Evolutionary conservation across 108 stramenopile species (phyloP).

Genomic region (Pseudonitzschia delicatissima): DNA sequence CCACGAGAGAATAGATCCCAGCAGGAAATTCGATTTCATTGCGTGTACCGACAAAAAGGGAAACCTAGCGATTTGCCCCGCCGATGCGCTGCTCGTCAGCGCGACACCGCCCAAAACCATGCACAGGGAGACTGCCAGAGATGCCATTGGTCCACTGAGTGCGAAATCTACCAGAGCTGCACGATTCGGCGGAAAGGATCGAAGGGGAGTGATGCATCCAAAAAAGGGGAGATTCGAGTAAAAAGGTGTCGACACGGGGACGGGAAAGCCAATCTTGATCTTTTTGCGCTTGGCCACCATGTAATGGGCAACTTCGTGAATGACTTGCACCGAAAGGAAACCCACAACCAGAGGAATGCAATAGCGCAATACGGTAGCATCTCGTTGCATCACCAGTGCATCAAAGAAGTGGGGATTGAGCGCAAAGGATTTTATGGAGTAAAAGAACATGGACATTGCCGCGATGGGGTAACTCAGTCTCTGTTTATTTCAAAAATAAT

Average conservation of each 20-base stretch:
- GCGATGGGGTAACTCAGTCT: conserved; percentile 42
- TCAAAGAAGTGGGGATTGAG: conserved; percentile 72
- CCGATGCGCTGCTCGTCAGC: conserved; percentile 31
- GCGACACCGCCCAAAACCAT: conserved; percentile 29
- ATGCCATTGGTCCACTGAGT: conserved; percentile 41
- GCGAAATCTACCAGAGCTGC: conserved; percentile 48
- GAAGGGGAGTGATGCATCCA: conserved; percentile 63
- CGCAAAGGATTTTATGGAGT: conserved; percentile 53
- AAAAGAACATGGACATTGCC: conserved; percentile 46
- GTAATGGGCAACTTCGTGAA: conserved; percentile 64
- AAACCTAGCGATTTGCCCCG: conserved; percentile 32
- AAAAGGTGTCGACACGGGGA: conserved; percentile 55
- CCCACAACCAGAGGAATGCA: conserved; percentile 67
- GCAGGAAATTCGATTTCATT: conserved; percentile 72
- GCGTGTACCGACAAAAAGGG: conserved; percentile 57
- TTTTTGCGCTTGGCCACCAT: conserved; percentile 47
- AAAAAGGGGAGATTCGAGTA: conserved; percentile 40
- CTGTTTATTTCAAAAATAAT: too few relatives aligned
- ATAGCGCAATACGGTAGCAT: conserved; percentile 29
- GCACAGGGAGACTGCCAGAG: conserved; percentile 22
- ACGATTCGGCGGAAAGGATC: conserved; percentile 66
- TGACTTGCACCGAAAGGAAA: conserved; percentile 43
- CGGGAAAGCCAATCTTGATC: conserved; percentile 57
- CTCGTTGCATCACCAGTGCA: conserved; percentile 50
- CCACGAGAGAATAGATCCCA: conserved; percentile 49